A percentile compares a stretch with the other conserved stretches of the same genome.
These are phyloP conservation scores for Vigna trinervia DNA, from an alignment of 306 rosid species.

Conservation along the genomic window DNA sequence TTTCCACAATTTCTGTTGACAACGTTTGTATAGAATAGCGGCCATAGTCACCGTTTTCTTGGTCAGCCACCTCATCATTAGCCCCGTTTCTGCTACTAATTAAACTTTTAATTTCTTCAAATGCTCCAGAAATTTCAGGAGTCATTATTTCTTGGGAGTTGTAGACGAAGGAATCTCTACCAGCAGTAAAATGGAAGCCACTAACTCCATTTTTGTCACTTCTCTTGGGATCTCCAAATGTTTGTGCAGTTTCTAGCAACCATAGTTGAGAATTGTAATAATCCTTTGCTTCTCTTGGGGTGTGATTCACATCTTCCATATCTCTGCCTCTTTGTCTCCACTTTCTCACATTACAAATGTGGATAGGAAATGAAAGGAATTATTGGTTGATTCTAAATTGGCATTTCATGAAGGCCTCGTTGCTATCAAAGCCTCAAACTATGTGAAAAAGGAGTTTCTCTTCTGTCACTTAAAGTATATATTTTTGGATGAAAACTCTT, in stretches of 20 bases:
- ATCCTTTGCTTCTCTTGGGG: slow-evolving; percentile 52
- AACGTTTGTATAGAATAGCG: slow-evolving; percentile 30
- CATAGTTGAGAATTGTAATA: slow-evolving; percentile 43
- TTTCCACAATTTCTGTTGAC: slow-evolving; percentile 72
- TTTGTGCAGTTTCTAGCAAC: slow-evolving; percentile 56
- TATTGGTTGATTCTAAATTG: slow-evolving; percentile 45
- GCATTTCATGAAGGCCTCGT: slow-evolving; percentile 51
- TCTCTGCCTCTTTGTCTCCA: slow-evolving; percentile 38
- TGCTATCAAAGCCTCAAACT: slow-evolving; percentile 58
- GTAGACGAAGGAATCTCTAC: slow-evolving; percentile 48
- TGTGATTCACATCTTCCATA: slow-evolving; percentile 56
- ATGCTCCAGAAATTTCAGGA: slow-evolving; percentile 61
- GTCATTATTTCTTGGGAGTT: slow-evolving; percentile 49
- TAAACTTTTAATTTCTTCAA: slow-evolving; percentile 41
- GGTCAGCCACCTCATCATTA: not conserved
- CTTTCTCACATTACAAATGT: slow-evolving; percentile 38
- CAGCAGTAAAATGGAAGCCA: slow-evolving; percentile 60
- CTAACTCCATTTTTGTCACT: slow-evolving; percentile 41
- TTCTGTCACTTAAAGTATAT: slow-evolving; percentile 49
- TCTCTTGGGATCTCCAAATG: slow-evolving; percentile 41
- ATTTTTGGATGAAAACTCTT: slow-evolving; percentile 42
- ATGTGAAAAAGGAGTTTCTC: slow-evolving; percentile 50
- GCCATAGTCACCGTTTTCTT: slow-evolving; percentile 14
- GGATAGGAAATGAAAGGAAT: slow-evolving; percentile 47
- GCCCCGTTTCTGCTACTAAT: not conserved